These are phyloP conservation scores for Sporodiniella umbellata DNA, from an alignment of 371 early-diverging fungal species.

Conservation along the genomic window DNA sequence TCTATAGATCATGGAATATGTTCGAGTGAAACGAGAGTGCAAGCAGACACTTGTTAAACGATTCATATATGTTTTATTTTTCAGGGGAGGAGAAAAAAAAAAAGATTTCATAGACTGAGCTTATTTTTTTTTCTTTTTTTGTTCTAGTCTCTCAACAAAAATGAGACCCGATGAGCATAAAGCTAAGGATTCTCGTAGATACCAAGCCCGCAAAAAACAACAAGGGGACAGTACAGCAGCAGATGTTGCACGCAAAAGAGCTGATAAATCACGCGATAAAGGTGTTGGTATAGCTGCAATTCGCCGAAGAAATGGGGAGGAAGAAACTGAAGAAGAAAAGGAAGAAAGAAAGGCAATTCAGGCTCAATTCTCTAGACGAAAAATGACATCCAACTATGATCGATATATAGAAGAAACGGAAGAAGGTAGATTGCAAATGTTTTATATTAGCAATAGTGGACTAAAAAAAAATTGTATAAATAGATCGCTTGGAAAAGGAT, in stretches of 20 bases:
- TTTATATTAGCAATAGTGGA: no score
- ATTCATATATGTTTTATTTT: no score
- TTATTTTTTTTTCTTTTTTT: not conserved
- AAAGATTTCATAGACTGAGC: not conserved
- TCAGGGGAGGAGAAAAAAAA: no score
- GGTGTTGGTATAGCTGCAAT: conserved; percentile 39
- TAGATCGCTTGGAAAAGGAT: conserved; percentile 24
- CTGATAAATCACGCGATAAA: conserved; percentile 28
- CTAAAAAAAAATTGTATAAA: not conserved
- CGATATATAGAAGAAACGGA: conserved; percentile 37
- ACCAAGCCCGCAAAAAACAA: conserved; percentile 37
- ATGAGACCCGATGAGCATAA: conserved; percentile 53
- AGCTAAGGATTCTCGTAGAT: conserved; percentile 40
- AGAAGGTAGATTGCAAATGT: conserved; percentile 34
- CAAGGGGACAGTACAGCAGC: conserved; percentile 40
- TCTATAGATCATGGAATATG: conserved; percentile 46
- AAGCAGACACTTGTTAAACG: not conserved
- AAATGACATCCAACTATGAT: conserved; percentile 30
- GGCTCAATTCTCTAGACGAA: conserved; percentile 29
- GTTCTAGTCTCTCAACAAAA: no score
- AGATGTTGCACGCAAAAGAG: conserved; percentile 30
- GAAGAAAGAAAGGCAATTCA: conserved; percentile 16
- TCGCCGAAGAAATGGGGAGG: conserved; percentile 41
- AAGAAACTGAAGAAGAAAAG: conserved; percentile 16
- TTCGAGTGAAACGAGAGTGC: conserved; percentile 1